Base-by-base conservation (phyloP, 371 early-diverging fungal genomes). In the Sanchytrium tribonematis region DNA sequence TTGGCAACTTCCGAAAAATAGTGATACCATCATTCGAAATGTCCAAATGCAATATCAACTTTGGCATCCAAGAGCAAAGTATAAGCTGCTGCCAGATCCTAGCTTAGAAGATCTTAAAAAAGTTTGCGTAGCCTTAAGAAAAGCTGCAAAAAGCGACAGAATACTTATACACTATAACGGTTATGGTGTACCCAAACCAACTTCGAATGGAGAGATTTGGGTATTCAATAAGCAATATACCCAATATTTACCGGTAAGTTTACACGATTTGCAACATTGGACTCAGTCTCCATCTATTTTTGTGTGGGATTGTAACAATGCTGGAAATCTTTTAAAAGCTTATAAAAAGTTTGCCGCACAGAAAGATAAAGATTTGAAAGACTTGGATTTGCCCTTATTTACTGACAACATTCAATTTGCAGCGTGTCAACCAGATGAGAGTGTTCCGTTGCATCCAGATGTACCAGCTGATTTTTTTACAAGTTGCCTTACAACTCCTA, bases 111-210 rank as follows among this genome's bases (percentile, higher is more conserved):
- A 93, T 71, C 83, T 88, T 30, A 91, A 89, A 73, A 91, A 91
- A 73, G 74, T 88, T 28, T 90, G 91, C 73, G 81, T 81, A 75
- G 83, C 83, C 65, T 80, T 91, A 74, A 77, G 95, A 32, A 81
- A 88, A 30, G 85, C 80, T 71, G 88, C 91, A 30, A 92, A 91
- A 76, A 92, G 92, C 70, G 94, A 93, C 70, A 82, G 97, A 1
- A 84, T 95, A 48, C 77, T 97, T 69, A 91, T 94, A 72, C 93
- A 97, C 74, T 97, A 95, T 80, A 97, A 97, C 71, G 97, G 97
- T 22, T 95, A 95, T 71, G 97, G 97, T 67, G 96, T 97, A 27
- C 97, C 97, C 17, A 87, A 86, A 70, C 94, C 96, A 1, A 93
- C 96, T 0, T 76, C 82, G 1, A 89, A 88, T 72, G 97, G 97